Base-by-base conservation (phyloP, 176 grass and related monocot genomes). In the Chrysopogon serrulatus region DNA sequence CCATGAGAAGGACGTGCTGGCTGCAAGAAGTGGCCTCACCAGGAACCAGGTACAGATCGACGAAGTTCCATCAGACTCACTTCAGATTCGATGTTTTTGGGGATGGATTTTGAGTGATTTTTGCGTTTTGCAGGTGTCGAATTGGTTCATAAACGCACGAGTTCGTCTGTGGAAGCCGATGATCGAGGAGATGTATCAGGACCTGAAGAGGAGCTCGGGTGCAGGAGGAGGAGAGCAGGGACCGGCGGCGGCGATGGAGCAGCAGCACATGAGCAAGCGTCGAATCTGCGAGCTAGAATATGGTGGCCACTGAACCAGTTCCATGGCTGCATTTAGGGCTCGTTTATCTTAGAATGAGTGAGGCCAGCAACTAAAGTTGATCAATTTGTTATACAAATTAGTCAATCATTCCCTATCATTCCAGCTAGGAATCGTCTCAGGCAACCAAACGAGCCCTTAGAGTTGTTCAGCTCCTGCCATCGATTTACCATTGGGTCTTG, bases 91-190 rank as follows among this genome's bases (percentile, higher is more conserved):
- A 16, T 21, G 0, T 65, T 66, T 11, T 23, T 1, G 2, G 23
- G 0, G 4, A 39, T 26, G 82, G 36, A 32, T 36, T 17, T 17
- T 13, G 33, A 39, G 0, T 24, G 35, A 19, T 78, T 77, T 39
- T 26, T 5, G 54, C 4, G 56, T 0, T 9, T 61, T 49, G 18
- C 28, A 97, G 94, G 94, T 97, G n/a, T 92, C 94, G 5, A 97
- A 97, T 65, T 97, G 94, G 94, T 97, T 97, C 62, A 92, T 97
- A 45, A 97, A 97, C 83, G 94, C 94, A 0, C 79, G 94, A 0
- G 94, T 97, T 16, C 90, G 94, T 6, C 83, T 97, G 8, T 97
- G 94, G 94, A 97, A 92, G 60, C 94, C 94, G 30, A 90, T 97
- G 94, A 97, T 97, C 79, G 89, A 90, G 68, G 94, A 97, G 61